These are phyloP conservation scores for Eimeria acervulina DNA, from an alignment of 169 alveolate genomes.

Conservation along the genomic window DNA sequence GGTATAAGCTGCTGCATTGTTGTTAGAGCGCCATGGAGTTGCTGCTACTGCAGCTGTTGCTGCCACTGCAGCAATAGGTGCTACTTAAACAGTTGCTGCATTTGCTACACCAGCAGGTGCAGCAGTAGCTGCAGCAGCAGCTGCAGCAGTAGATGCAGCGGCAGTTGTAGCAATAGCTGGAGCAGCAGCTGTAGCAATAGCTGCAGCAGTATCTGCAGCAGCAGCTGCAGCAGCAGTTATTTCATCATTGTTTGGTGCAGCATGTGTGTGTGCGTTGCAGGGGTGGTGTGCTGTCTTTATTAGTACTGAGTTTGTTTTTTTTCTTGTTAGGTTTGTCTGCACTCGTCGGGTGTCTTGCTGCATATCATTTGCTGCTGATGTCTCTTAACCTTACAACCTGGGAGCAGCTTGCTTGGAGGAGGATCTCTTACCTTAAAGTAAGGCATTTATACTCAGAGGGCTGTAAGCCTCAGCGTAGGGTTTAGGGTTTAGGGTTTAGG, in stretches of 20 bases:
- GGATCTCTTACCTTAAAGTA: constrained; percentile 85
- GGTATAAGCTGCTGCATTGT: too few relatives aligned
- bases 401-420: constrained; percentile 86
- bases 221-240: too few relatives aligned
- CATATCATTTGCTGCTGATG: constrained; percentile 84
- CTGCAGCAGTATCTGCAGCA: too few relatives aligned
- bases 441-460: too few relatives aligned
- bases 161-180: too few relatives aligned
- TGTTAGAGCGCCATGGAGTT: too few relatives aligned
- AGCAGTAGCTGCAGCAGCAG: not conserved
- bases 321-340: constrained; percentile 39
- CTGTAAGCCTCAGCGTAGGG: too few relatives aligned
- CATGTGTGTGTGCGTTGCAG: not conserved
- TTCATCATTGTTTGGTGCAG: too few relatives aligned
- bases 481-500: too few relatives aligned
- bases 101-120: not conserved
- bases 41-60: not conserved
- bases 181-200: too few relatives aligned
- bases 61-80: not conserved
- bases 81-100: not conserved
- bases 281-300: constrained; percentile 38
- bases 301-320: not conserved
- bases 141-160: not conserved
- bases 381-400: constrained; percentile 85
- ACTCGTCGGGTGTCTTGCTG: constrained; percentile 76